Conservation (phyloP, 2,329 filamentous ascomycete genomes). For the Aspergillus fumigatiaffinis region DNA sequence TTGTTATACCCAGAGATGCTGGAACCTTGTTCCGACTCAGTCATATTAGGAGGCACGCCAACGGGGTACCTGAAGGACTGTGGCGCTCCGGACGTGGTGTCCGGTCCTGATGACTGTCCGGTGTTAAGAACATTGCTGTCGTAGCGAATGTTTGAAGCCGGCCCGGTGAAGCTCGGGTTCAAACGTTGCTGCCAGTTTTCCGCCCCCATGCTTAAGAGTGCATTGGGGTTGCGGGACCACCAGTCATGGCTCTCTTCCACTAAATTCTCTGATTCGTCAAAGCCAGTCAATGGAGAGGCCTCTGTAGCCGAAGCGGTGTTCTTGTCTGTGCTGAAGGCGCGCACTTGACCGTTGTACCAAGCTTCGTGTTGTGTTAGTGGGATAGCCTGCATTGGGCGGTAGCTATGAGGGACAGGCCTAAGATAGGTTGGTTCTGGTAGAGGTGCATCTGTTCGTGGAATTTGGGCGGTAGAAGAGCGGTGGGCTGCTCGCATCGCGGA, state of each 20-base stretch:
- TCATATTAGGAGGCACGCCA: constrained; percentile 3
- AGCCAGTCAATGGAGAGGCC: constrained; percentile 48
- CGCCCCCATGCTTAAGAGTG: constrained; percentile 55
- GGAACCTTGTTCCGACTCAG: constrained; percentile 3
- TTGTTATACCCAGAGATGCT: constrained; percentile 6
- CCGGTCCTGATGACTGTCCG: constrained; percentile 9
- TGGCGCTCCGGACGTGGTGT: constrained; percentile 3
- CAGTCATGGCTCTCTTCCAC: constrained; percentile 62
- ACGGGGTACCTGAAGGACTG: constrained; percentile 6
- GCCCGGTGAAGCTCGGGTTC: constrained; percentile 17
- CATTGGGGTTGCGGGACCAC: constrained; percentile 61
- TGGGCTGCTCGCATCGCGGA: constrained; percentile 18
- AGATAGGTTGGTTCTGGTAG: constrained; percentile 33
- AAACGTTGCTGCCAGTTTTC: constrained; percentile 53
- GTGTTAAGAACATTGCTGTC: constrained; percentile 6
- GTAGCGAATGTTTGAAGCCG: constrained; percentile 10
- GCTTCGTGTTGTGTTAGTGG: constrained; percentile 27
- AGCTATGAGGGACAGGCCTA: constrained; percentile 20
- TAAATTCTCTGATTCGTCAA: constrained; percentile 58
- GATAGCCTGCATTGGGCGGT: constrained; percentile 14
- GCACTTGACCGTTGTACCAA: constrained; percentile 28
- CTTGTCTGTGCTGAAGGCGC: constrained; percentile 19
- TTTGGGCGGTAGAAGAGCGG: constrained; percentile 14
- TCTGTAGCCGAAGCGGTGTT: constrained; percentile 37
- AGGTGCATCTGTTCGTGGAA: constrained; percentile 18